phyloP scores from a whole-genome alignment of 2,329 filamentous ascomycete genomes.

The Aureobasidium vineae region DNA sequence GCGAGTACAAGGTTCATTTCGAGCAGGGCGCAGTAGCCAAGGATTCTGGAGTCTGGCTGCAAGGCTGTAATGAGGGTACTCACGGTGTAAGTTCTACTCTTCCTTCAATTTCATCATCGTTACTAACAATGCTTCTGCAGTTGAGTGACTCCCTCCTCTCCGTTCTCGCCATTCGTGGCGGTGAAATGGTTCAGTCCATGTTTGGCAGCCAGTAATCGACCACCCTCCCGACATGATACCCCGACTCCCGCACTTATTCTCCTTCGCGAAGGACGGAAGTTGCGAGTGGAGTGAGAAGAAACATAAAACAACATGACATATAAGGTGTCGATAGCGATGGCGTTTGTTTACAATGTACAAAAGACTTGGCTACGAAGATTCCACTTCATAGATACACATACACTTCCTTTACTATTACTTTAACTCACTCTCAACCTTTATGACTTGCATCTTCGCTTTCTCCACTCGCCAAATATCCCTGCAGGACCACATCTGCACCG shows the following conservation, averaged over 20 bases:
- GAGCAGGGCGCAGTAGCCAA: slow-evolving; percentile 64
- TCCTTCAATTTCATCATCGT: not conserved
- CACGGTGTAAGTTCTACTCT: slow-evolving; percentile 69
- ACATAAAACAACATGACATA: not conserved
- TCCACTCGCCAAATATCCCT: no score
- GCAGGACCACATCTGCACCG: no score
- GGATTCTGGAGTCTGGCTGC: slow-evolving; percentile 81
- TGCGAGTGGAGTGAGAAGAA: not conserved
- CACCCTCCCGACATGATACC: not conserved
- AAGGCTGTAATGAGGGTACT: slow-evolving; percentile 89
- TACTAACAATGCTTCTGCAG: slow-evolving; percentile 8
- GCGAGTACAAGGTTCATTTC: slow-evolving; percentile 78
- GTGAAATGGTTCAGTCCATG: slow-evolving; percentile 42
- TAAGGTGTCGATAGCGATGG: slow-evolving; percentile 9
- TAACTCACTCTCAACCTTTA: not conserved
- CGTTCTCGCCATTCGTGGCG: slow-evolving; percentile 39
- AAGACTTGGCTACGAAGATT: not conserved
- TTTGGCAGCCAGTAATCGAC: slow-evolving; percentile 32
- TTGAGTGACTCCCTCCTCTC: slow-evolving; percentile 41
- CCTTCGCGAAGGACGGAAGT: not conserved
- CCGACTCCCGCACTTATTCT: not conserved
- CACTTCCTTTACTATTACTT: not conserved
- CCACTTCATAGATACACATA: not conserved
- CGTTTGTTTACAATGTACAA: slow-evolving; percentile 5
- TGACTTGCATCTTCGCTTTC: no score